Evolutionary conservation across 345 rosid species (phyloP).

Genomic region (Acer saccharum): DNA sequence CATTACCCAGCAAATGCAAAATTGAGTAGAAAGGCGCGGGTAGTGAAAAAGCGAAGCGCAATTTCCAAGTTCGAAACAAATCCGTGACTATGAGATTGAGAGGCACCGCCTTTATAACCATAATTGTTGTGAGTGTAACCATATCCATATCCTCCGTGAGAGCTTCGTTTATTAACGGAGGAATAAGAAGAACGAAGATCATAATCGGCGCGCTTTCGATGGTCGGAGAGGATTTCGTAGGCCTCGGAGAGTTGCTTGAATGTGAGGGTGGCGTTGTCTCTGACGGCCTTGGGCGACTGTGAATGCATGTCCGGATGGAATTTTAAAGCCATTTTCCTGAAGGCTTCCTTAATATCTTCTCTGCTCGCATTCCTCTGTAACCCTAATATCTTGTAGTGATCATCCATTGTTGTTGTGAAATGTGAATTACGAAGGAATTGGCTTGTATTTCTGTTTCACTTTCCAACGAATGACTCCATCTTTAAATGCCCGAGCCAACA

Average conservation of each 20-base stretch:
- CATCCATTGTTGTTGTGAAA: conserved; percentile 30
- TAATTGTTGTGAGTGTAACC: background rate
- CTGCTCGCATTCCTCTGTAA: conserved; percentile 60
- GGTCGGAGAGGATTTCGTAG: conserved; percentile 65
- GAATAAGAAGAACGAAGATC: conserved; percentile 31
- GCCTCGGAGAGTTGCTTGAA: conserved; percentile 92
- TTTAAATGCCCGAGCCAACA: background rate
- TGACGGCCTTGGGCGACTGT: conserved; percentile 53
- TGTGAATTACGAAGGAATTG: background rate
- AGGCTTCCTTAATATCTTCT: conserved; percentile 83
- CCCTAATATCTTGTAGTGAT: conserved; percentile 75
- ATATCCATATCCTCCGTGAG: conserved; percentile 12
- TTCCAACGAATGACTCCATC: background rate
- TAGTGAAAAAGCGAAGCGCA: conserved; percentile 60
- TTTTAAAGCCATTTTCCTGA: conserved; percentile 65
- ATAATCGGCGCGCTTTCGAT: conserved; percentile 70
- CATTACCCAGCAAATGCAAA: conserved; percentile 69
- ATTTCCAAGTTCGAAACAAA: conserved; percentile 31
- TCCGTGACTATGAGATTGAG: conserved; percentile 2
- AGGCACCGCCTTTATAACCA: conserved; percentile 10
- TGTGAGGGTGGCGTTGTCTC: conserved; percentile 54
- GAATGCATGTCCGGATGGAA: conserved; percentile 90
- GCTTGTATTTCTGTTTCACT: background rate
- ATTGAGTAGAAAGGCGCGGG: conserved; percentile 70
- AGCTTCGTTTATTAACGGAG: conserved; percentile 20